Conservation (phyloP, 176 grass and related monocot species). For the Tillandsia fasciculata region DNA sequence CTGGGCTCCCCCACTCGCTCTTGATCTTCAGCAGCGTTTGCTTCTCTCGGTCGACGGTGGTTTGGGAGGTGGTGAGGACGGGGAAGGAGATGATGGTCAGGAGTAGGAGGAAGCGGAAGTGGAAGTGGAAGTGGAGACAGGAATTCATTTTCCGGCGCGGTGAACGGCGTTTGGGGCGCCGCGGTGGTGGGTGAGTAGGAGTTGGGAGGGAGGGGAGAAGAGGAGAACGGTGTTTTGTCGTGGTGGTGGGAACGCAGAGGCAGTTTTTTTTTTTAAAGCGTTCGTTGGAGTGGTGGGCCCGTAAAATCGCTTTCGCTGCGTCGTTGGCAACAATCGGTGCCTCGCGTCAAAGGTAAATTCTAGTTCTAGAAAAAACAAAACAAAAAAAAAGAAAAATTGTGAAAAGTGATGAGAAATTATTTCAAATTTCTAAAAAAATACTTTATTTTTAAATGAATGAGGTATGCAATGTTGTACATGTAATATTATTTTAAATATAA, state of each 20-base stretch:
- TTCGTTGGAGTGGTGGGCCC: background rate
- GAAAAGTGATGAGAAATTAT: no score
- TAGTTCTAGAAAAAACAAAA: no score
- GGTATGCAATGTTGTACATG: no score
- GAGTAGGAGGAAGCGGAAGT: background rate
- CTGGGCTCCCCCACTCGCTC: conserved; percentile 30
- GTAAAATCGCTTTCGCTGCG: no score
- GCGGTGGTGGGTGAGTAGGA: conserved; percentile 14
- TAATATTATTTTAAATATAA: no score
- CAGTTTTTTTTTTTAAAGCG: no score
- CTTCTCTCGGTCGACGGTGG: conserved; percentile 13
- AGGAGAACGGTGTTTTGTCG: conserved; percentile 4
- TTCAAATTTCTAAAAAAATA: no score
- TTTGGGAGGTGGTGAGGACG: background rate
- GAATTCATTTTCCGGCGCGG: background rate
- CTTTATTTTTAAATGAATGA: no score
- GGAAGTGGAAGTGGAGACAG: background rate
- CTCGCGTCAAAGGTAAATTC: no score
- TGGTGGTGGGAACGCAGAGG: background rate
- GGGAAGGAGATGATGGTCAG: background rate
- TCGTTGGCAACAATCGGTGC: no score
- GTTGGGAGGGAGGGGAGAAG: background rate
- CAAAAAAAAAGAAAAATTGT: no score
- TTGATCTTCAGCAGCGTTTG: conserved; percentile 41
- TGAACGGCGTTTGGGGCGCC: no score